Evolutionary conservation across 805 yeast species (phyloP), one percentile per base, ranked within the genome.

Genomic region (Schwanniomyces polymorphus): DNA sequence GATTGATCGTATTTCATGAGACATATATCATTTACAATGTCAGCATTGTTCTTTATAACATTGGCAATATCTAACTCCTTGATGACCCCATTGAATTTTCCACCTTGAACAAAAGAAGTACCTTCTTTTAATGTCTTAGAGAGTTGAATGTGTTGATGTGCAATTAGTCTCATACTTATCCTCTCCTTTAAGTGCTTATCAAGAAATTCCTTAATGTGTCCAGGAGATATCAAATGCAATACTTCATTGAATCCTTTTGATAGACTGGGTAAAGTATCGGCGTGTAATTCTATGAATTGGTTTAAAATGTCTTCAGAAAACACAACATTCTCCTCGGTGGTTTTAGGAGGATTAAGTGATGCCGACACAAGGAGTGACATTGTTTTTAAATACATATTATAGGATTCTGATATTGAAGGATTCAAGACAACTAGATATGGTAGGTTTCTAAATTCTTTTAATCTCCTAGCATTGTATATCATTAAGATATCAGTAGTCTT

Each of bases 391-490:
- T 92, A 92, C 41, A 85, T 67, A 56, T 81, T 76, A 70, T 90
- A 89, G 18, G 88, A 85, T 55, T 81, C 81, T 9, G 92, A 86
- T 43, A 92, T 85, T 57, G 88, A 82, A 5, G 97, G 97, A 61
- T 92, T 92, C 51, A 92, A 67, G 46, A 91, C 85, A 41, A 86
- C 90, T 55, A 91, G 78, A 63, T 90, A 92, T 0, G 97, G 97
- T 45, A 92, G 69, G 38, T 78, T 72, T 52, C 92, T 78, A 53
- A 92, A 81, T 26, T 85, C 85, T 27, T 78, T 75, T 14, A 91
- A 64, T 51, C 97, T 74, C 45, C 84, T 80, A 7, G 96, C 88
- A 46, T 90, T 83, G 55, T 80, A 76, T 0, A 81, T 76, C 18
- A 86, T 61, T 38, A 87, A 59, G 42, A 76, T 72, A 49, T 81